phyloP scores from a whole-genome alignment of 768 basidiomycete species.

The Infundibulicybe gibba region DNA sequence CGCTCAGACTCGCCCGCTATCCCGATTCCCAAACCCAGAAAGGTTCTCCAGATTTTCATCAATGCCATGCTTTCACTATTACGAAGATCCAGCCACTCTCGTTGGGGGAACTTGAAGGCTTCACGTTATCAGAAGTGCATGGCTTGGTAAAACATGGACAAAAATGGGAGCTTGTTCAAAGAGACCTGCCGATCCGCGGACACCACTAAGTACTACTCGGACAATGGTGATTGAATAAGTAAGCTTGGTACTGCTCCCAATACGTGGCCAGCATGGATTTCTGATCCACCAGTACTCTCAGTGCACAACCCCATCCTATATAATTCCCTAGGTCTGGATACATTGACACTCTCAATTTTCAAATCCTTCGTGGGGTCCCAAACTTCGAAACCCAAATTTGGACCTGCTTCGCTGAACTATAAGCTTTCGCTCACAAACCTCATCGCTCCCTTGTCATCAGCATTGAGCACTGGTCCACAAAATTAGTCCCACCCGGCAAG shows the following conservation, averaged over 20 bases:
- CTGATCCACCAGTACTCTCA: not conserved
- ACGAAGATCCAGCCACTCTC: too few species aligned
- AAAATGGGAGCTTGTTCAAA: constrained; percentile 34
- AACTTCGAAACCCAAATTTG: constrained; percentile 29
- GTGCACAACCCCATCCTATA: constrained; percentile 29
- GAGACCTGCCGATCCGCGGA: constrained; percentile 26
- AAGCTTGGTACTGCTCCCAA: constrained; percentile 23
- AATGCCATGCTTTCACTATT: too few species aligned
- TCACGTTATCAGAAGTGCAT: too few species aligned
- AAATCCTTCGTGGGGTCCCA: constrained; percentile 6
- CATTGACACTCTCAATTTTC: too few species aligned
- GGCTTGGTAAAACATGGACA: constrained; percentile 18
- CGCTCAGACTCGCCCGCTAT: too few species aligned
- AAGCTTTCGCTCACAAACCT: constrained; percentile 22
- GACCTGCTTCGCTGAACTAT: constrained; percentile 32
- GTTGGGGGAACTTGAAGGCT: too few species aligned
- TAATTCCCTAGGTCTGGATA: constrained; percentile 12
- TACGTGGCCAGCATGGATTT: too few species aligned
- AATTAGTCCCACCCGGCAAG: not conserved
- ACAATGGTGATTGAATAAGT: constrained; percentile 37
- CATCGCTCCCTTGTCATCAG: constrained; percentile 1
- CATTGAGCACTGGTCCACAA: not conserved
- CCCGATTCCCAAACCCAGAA: too few species aligned
- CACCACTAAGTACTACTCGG: constrained; percentile 43
- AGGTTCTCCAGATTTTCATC: too few species aligned